Evolutionary conservation across 176 grass and related monocot genomes (phyloP).

Genomic region (Oryza brachyantha): DNA sequence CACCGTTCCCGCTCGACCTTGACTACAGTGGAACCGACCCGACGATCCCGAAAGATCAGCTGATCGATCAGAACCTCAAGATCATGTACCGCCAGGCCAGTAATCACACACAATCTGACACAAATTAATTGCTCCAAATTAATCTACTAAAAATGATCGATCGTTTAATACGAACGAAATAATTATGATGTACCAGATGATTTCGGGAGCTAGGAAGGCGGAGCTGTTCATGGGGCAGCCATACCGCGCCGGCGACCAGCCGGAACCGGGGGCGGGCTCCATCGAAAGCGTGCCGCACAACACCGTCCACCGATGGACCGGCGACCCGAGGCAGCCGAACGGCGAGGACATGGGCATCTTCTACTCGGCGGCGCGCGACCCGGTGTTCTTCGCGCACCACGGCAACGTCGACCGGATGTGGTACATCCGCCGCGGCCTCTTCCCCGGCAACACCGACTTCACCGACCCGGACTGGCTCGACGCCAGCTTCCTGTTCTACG

Average conservation of each 20-base stretch:
- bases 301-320: conserved; percentile 33
- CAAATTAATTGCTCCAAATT: too few species aligned
- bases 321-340: conserved; percentile 36
- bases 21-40: conserved; percentile 39
- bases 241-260: conserved; percentile 54
- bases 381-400: conserved; percentile 76
- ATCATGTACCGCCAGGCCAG: conserved; percentile 77
- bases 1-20: conserved; percentile 46
- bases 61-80: conserved; percentile 50
- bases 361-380: conserved; percentile 56
- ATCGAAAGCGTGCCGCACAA: conserved; percentile 51
- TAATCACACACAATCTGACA: background rate
- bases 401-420: conserved; percentile 65
- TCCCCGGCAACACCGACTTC: conserved; percentile 39
- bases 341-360: conserved; percentile 75
- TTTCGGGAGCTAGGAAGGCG: conserved; percentile 42
- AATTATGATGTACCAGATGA: conserved; percentile 27
- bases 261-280: conserved; percentile 37
- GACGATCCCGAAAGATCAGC: conserved; percentile 16
- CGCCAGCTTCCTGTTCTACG: conserved; percentile 74
- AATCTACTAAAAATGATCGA: background rate
- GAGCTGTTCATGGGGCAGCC: conserved; percentile 59
- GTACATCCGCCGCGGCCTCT: conserved; percentile 50
- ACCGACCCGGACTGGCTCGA: conserved; percentile 71
- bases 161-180: background rate